These are phyloP conservation scores for Tolypocladium pustulatum DNA, from an alignment of 2,329 filamentous ascomycete genomes.

Conservation along the genomic window DNA sequence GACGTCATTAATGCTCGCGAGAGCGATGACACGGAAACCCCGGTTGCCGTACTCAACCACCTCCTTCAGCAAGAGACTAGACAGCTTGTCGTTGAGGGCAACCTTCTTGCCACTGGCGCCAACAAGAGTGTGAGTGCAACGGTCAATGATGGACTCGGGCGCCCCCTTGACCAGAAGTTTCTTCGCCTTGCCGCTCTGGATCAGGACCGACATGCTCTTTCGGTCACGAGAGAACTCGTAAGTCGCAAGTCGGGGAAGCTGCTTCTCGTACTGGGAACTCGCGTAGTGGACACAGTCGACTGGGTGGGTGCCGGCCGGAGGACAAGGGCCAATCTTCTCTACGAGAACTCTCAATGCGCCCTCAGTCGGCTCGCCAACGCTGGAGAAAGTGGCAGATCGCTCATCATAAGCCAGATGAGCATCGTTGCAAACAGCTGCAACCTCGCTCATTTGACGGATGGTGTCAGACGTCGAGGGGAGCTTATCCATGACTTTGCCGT, in stretches of 20 bases:
- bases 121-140: constrained; percentile 73
- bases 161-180: constrained; percentile 93
- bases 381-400: constrained; percentile 63
- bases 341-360: constrained; percentile 82
- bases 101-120: constrained; percentile 72
- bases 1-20: constrained; percentile 75
- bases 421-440: constrained; percentile 78
- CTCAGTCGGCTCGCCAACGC: constrained; percentile 90
- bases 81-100: constrained; percentile 57
- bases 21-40: constrained; percentile 87
- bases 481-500: constrained; percentile 59
- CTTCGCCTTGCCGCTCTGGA: constrained; percentile 57
- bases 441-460: constrained; percentile 65
- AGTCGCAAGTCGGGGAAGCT: constrained; percentile 66
- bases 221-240: constrained; percentile 96
- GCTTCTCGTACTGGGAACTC: constrained; percentile 74
- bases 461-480: constrained; percentile 63
- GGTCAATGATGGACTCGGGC: constrained; percentile 86
- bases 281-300: constrained; percentile 66
- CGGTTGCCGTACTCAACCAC: constrained; percentile 83
- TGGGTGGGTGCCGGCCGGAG: constrained; percentile 41
- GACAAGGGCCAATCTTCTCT: constrained; percentile 86
- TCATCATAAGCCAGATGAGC: constrained; percentile 72
- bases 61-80: constrained; percentile 63
- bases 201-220: constrained; percentile 98